A percentile compares a stretch with the other conserved stretches of the same genome.
Conservation (phyloP, 2,329 filamentous ascomycete genomes). For the Xylariaceae sp. region DNA sequence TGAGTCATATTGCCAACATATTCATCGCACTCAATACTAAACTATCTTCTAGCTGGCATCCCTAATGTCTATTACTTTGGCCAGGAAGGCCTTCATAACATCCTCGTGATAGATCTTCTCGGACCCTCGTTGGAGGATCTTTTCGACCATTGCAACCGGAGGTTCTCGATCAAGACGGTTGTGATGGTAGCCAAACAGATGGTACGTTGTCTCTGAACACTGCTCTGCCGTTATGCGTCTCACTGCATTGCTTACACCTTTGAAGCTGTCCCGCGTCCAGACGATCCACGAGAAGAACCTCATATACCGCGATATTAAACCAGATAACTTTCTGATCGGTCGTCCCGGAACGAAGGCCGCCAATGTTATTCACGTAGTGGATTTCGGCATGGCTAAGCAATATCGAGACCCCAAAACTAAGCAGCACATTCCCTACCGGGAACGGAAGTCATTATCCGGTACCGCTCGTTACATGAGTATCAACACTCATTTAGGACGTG, state of each 20-base stretch:
- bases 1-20: slow-evolving; percentile 52
- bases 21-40: slow-evolving; percentile 19
- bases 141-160: slow-evolving; percentile 93
- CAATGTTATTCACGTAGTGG: slow-evolving; percentile 97
- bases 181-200: slow-evolving; percentile 99
- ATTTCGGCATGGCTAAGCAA: slow-evolving; percentile 99
- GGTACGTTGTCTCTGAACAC: slow-evolving; percentile 49
- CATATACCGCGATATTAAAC: slow-evolving; percentile 98
- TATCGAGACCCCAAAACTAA: slow-evolving; percentile 98
- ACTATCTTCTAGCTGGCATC: slow-evolving; percentile 69
- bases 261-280: slow-evolving; percentile 79
- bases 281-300: slow-evolving; percentile 98
- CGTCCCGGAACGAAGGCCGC: slow-evolving; percentile 88
- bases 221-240: not conserved
- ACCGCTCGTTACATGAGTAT: slow-evolving; percentile 99
- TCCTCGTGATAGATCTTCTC: slow-evolving; percentile 93
- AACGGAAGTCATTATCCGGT: slow-evolving; percentile 93
- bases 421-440: slow-evolving; percentile 96
- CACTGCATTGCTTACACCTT: slow-evolving; percentile 4
- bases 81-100: slow-evolving; percentile 97
- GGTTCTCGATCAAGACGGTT: slow-evolving; percentile 95
- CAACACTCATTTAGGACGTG: slow-evolving; percentile 94
- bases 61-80: slow-evolving; percentile 99
- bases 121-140: slow-evolving; percentile 93
- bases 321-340: slow-evolving; percentile 97